Percentiles rank a stretch among this genome's conserved stretches.
Conservation (phyloP, 129 eudicot species). For the Lonicera japonica region DNA sequence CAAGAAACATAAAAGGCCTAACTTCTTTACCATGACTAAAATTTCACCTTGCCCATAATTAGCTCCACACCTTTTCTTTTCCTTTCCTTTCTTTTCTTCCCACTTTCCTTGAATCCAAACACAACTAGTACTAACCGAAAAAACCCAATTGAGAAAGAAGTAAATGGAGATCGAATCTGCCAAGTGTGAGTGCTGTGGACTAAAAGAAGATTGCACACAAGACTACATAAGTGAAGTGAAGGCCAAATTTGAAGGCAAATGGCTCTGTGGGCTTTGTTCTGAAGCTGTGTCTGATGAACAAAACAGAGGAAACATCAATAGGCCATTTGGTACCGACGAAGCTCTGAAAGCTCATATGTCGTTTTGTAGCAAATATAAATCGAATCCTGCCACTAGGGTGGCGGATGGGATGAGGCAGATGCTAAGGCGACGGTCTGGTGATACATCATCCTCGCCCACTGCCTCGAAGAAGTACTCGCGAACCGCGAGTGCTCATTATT, state of each 20-base stretch:
- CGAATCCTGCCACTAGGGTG: constrained; percentile 47
- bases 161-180: constrained; percentile 48
- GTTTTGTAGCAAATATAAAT: constrained; percentile 40
- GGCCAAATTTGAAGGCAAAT: constrained; percentile 50
- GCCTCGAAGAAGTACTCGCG: constrained; percentile 41
- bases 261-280: constrained; percentile 72
- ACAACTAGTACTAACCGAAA: too few species aligned
- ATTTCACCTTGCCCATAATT: not conserved
- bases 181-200: constrained; percentile 67
- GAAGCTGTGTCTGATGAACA: constrained; percentile 56
- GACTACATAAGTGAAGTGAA: constrained; percentile 53
- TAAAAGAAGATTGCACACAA: constrained; percentile 68
- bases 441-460: constrained; percentile 7
- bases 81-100: too few species aligned
- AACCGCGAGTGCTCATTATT: constrained; percentile 24
- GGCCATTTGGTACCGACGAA: constrained; percentile 32
- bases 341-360: constrained; percentile 58
- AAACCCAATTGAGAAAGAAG: too few species aligned
- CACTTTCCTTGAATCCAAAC: not conserved
- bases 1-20: not conserved
- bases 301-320: constrained; percentile 6
- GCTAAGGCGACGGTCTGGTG: constrained; percentile 40
- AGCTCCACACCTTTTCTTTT: not conserved
- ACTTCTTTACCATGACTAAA: constrained; percentile 2
- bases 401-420: constrained; percentile 69